phyloP scores from a whole-genome alignment of 129 eudicot species.

The Centrapalus pauciflorus region DNA sequence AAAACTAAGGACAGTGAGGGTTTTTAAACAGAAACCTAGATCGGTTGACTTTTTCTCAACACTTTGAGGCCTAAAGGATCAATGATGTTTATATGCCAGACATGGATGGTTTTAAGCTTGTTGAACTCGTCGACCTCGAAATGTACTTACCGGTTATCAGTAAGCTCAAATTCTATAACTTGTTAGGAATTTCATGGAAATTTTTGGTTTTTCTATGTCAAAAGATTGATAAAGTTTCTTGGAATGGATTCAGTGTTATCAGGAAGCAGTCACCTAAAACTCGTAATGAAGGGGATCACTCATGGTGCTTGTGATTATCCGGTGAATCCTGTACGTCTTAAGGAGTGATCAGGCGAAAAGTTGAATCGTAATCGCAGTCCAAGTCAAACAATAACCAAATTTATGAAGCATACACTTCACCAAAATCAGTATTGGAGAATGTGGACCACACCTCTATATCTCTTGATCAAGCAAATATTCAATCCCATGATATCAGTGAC shows the following conservation, averaged over 20 bases:
- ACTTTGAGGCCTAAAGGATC: too few relatives aligned
- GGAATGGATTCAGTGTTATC: constrained; percentile 66
- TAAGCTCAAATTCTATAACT: constrained; percentile 25
- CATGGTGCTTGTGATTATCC: constrained; percentile 97
- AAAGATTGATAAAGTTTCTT: neutral
- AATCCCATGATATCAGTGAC: too few relatives aligned
- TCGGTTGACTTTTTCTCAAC: too few relatives aligned
- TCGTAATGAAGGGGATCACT: constrained; percentile 89
- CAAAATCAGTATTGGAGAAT: too few relatives aligned
- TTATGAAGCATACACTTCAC: too few relatives aligned
- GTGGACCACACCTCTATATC: too few relatives aligned
- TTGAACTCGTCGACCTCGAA: constrained; percentile 81
- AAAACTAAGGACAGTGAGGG: too few relatives aligned
- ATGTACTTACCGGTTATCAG: constrained; percentile 93
- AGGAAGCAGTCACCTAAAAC: constrained; percentile 73
- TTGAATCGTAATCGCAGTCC: constrained; percentile 48
- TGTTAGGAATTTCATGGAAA: too few relatives aligned
- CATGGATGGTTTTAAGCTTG: constrained; percentile 94
- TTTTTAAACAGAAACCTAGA: too few relatives aligned
- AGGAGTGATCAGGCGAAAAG: constrained; percentile 81
- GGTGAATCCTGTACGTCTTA: constrained; percentile 82
- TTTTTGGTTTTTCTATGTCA: too few relatives aligned
- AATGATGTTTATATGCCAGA: constrained; percentile 94
- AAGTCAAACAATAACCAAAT: constrained; percentile 47
- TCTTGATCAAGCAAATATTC: too few relatives aligned